These are phyloP conservation scores for Clonostachys sp. DNA, from an alignment of 2,329 filamentous ascomycete genomes.

Conservation along the genomic window DNA sequence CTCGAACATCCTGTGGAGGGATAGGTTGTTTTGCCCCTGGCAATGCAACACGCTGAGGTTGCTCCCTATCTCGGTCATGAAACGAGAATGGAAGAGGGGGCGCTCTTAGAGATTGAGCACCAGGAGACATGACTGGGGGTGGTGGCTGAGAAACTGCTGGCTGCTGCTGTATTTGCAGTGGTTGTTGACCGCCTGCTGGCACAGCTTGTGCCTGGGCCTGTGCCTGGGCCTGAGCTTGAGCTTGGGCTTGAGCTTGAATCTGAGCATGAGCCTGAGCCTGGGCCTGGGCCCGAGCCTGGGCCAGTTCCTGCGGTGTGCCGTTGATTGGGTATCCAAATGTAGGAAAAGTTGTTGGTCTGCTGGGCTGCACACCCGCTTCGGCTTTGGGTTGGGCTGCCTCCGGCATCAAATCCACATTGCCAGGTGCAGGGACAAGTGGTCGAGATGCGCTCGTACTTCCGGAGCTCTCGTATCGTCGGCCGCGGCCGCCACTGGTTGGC, in stretches of 20 bases:
- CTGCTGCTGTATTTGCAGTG: constrained; percentile 26
- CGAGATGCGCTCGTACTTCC: constrained; percentile 16
- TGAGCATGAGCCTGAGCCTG: background rate
- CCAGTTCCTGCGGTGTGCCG: constrained; percentile 26
- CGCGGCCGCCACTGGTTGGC: constrained; percentile 40
- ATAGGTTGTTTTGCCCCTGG: constrained; percentile 26
- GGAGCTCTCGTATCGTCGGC: constrained; percentile 44
- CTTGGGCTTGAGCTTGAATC: constrained; percentile 3
- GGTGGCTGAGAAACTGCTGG: constrained; percentile 25
- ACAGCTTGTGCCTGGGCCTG: constrained; percentile 15
- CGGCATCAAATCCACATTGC: constrained; percentile 33
- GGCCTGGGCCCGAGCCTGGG: background rate
- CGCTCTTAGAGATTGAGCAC: constrained; percentile 21
- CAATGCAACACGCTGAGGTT: constrained; percentile 29
- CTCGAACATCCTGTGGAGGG: constrained; percentile 10
- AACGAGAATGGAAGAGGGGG: background rate
- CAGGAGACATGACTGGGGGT: constrained; percentile 42
- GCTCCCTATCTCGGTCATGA: constrained; percentile 25
- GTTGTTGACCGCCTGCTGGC: constrained; percentile 10
- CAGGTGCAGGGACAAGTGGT: constrained; percentile 43
- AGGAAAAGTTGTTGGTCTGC: constrained; percentile 29
- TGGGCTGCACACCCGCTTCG: constrained; percentile 27
- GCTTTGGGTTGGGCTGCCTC: constrained; percentile 41
- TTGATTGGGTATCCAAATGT: constrained; percentile 42
- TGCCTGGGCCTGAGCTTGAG: constrained; percentile 13